Base-by-base conservation (phyloP, 306 rosid genomes). In the Benincasa hispida region DNA sequence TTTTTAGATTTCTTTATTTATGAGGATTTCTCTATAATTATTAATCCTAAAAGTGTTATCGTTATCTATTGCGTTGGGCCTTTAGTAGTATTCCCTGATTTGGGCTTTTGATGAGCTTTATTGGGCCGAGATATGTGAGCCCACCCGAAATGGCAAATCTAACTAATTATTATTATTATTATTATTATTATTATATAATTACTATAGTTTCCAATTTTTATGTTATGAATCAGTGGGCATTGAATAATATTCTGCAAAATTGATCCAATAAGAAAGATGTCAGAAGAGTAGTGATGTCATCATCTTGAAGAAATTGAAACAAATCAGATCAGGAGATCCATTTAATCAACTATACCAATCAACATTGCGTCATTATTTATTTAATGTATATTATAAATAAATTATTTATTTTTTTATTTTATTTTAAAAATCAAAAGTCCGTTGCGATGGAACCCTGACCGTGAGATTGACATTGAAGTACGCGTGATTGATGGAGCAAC, bases 361-460 rank as follows among this genome's bases (percentile, higher is more conserved):
- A 47, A 48, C 58, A 47, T 70, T 14, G 12, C 76, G 76, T 70
- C 76, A 70, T 48, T 47, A 48, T 67, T 6, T n/a, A 37, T 3
- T 45, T n/a, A n/a, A 45, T 45, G 12, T 0, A 12, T 45, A 45
- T n/a, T 0, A 45, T 12, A 12, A 42, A 10, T 4, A 48, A 48
- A 45, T 5, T 1, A 45, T 12, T 12, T 2, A 12, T 47, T 47
- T 9, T 9, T 5, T 27, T 10, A 10, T 42, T 21, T 47, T 48
- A 50, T 47, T 63, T 17, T 41, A 67, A 11, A 12, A 42, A n/a
- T 0, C 37, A 15, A 25, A 25, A 42, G 37, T 45, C 39, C 34
- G 60, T 72, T 27, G 15, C 17, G 76, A 72, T 72, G 76, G 42
- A 72, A 48, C 76, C 76, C 76, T 50, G 60, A 72, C 76, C 60